A percentile compares a stretch with the other conserved stretches of the same genome.
These are phyloP conservation scores for Eucalyptus rudis DNA, from an alignment of 345 rosid species.

Conservation along the genomic window DNA sequence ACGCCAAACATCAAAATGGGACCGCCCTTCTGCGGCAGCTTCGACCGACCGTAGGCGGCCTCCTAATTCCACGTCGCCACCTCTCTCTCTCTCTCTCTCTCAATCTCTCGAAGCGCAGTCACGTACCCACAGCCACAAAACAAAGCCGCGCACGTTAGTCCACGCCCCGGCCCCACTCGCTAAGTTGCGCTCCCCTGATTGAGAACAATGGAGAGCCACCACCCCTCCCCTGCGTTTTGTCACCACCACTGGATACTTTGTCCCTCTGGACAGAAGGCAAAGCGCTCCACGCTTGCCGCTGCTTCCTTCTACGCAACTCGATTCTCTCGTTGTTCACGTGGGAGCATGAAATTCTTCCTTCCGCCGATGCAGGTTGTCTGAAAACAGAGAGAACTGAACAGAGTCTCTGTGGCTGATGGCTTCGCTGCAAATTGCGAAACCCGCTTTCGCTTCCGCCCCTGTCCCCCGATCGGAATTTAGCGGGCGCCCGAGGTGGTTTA, in stretches of 20 bases:
- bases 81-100: neutral
- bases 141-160: constrained; percentile 13
- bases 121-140: constrained; percentile 15
- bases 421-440: constrained; percentile 26
- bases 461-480: constrained; percentile 16
- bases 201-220: neutral
- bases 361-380: neutral
- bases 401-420: constrained; percentile 17
- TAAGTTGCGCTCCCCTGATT: constrained; percentile 5
- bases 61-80: neutral
- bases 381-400: neutral
- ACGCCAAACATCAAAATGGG: neutral
- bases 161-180: neutral
- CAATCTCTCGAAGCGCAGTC: neutral
- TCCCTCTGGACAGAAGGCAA: neutral
- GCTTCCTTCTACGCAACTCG: neutral
- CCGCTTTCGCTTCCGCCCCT: constrained; percentile 31
- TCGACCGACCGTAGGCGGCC: neutral
- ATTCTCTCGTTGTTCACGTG: neutral
- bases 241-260: neutral
- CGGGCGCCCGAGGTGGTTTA: neutral
- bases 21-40: neutral
- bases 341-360: neutral
- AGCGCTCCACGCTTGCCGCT: neutral
- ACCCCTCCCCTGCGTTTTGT: neutral